phyloP scores from a whole-genome alignment of 2,329 filamentous ascomycete species.

The Venturia asperata region DNA sequence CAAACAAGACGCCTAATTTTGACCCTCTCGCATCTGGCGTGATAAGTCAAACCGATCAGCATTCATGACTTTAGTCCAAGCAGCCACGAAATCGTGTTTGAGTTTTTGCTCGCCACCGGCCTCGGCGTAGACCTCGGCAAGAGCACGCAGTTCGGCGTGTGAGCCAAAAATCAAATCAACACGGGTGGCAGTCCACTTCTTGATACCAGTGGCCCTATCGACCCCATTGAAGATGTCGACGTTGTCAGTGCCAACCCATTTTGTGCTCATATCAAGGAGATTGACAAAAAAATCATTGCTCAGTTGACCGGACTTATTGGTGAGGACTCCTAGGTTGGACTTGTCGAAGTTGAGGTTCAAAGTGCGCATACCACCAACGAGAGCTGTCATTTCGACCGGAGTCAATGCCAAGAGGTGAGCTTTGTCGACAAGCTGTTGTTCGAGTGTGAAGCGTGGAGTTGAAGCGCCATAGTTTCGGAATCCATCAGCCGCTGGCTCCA shows the following conservation, averaged over 20 bases:
- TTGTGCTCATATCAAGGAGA: slow-evolving; percentile 59
- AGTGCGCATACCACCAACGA: slow-evolving; percentile 64
- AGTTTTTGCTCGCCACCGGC: slow-evolving; percentile 57
- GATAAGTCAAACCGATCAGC: slow-evolving; percentile 59
- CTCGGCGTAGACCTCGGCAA: slow-evolving; percentile 62
- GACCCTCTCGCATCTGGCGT: neutral
- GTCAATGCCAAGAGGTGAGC: slow-evolving; percentile 64
- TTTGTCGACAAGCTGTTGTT: slow-evolving; percentile 64
- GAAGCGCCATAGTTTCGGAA: slow-evolving; percentile 73
- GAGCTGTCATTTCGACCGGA: slow-evolving; percentile 61
- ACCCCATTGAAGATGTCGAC: slow-evolving; percentile 55
- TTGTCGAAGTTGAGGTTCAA: slow-evolving; percentile 66
- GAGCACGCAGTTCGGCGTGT: slow-evolving; percentile 63
- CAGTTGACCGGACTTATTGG: slow-evolving; percentile 57
- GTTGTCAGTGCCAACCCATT: slow-evolving; percentile 52
- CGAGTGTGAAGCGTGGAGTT: slow-evolving; percentile 52
- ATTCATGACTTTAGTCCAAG: slow-evolving; percentile 70
- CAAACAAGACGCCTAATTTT: too few relatives aligned
- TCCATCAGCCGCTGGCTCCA: slow-evolving; percentile 64
- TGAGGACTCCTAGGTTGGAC: slow-evolving; percentile 61
- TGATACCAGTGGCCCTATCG: slow-evolving; percentile 56
- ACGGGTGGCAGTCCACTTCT: slow-evolving; percentile 64
- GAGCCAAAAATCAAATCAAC: slow-evolving; percentile 64
- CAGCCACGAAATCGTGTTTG: slow-evolving; percentile 62
- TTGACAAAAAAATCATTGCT: slow-evolving; percentile 80